phyloP scores from a whole-genome alignment of 495 filamentous ascomycete species.

The Tuber calosporum region DNA sequence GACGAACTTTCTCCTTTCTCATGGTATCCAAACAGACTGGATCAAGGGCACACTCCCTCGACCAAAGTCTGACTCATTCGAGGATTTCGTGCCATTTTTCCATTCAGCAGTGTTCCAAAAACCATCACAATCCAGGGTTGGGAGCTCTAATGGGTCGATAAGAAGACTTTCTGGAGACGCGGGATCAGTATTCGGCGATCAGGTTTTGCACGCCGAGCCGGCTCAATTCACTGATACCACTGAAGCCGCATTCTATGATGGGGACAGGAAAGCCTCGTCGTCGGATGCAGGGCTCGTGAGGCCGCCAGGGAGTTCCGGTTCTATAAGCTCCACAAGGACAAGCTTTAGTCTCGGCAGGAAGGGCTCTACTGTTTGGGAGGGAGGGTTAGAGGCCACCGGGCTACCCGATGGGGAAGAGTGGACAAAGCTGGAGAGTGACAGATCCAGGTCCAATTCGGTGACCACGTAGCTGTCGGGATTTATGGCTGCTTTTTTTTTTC shows the following conservation, averaged over 20 bases:
- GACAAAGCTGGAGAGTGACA: slow-evolving; percentile 32
- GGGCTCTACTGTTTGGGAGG: slow-evolving; percentile 28
- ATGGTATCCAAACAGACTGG: slow-evolving; percentile 73
- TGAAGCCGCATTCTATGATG: slow-evolving; percentile 34
- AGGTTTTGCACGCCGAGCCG: slow-evolving; percentile 21
- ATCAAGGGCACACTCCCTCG: slow-evolving; percentile 90
- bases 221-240: slow-evolving; percentile 31
- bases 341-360: slow-evolving; percentile 28
- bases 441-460: slow-evolving; percentile 32
- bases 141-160: slow-evolving; percentile 21
- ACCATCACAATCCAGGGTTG: slow-evolving; percentile 11
- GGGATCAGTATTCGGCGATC: slow-evolving; percentile 26
- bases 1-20: slow-evolving; percentile 68
- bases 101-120: slow-evolving; percentile 85
- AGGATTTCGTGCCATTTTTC: slow-evolving; percentile 92
- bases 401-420: slow-evolving; percentile 35
- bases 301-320: slow-evolving; percentile 24
- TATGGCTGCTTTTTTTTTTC: slow-evolving; percentile 21
- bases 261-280: slow-evolving; percentile 32
- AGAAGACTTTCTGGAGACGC: slow-evolving; percentile 35
- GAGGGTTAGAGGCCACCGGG: slow-evolving; percentile 29
- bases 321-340: slow-evolving; percentile 26
- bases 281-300: slow-evolving; percentile 25
- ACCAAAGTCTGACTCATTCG: slow-evolving; percentile 97
- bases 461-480: slow-evolving; percentile 19